Base-by-base conservation (phyloP, 1,284 basidiomycete species). In the Pisolithus thermaeus region DNA sequence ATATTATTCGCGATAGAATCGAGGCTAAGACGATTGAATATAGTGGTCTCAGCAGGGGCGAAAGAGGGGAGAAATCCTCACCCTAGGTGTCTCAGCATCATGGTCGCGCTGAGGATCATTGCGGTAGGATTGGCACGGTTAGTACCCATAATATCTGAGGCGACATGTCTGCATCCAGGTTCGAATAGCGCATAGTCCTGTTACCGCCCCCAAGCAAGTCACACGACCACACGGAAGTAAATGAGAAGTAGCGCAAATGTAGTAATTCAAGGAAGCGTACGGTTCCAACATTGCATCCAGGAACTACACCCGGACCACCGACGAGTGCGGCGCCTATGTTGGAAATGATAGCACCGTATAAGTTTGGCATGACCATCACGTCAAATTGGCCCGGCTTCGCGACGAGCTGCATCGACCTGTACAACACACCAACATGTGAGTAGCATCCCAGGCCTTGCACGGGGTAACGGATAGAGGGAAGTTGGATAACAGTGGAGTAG, bases 261-360 rank as follows among this genome's bases (percentile, higher is more conserved):
- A n/a, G n/a, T 20, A 14, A 12, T 14, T 16, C 20, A 30, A 36
- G 16, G 4, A 40, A 32, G 74, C 83, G 58, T 63, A 92, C 90
- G 54, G 92, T 81, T 63, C 96, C 96, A 65, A 99, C 90, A 73
- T 99, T 99, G 78, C 93, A 97, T 42, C 97, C 97, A 25, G 96
- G 96, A 25, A 99, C 96, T 61, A 97, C 88, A 69, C 96, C 96
- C 41, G 97, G 96, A 49, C 96, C 96, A 69, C 96, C 96, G 56
- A 99, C 96, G 30, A 99, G 87, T 25, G 95, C 97, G 56, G 97
- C 95, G 63, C 96, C 96, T 56, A 99, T 98, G 79, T 99, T 98
- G 59, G 92, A 93, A 56, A 97, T 91, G 62, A 99, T 98, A 66
- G 94, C 95, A 57, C 96, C 96, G 73, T 98, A 98, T 66, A 90